phyloP scores from a whole-genome alignment of 2,329 filamentous ascomycete species.

The Epichloe uncinata region DNA sequence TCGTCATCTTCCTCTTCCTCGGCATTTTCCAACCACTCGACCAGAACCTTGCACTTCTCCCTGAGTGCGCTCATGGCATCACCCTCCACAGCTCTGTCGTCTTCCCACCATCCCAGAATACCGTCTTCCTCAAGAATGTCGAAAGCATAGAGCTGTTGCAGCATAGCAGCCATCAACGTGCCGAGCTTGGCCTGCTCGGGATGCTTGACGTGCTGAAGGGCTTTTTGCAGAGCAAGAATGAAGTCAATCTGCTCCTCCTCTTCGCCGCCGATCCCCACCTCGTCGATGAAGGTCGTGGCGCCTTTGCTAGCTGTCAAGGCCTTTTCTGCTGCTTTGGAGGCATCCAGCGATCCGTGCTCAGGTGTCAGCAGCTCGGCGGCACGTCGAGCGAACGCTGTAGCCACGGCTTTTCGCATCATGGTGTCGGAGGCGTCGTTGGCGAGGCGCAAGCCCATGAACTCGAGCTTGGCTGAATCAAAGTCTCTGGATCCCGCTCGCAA shows the following conservation, averaged over 20 bases:
- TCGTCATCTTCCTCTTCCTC: slow-evolving; percentile 59
- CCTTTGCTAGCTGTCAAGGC: slow-evolving; percentile 42
- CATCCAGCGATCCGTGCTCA: slow-evolving; percentile 39
- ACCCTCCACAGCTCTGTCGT: slow-evolving; percentile 51
- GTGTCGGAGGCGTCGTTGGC: slow-evolving; percentile 80
- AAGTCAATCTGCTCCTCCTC: slow-evolving; percentile 77
- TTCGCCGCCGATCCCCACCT: slow-evolving; percentile 50
- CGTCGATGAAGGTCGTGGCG: slow-evolving; percentile 41
- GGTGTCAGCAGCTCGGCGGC: slow-evolving; percentile 53
- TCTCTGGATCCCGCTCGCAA: slow-evolving; percentile 62
- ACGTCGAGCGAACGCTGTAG: slow-evolving; percentile 71
- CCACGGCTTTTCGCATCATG: slow-evolving; percentile 77
- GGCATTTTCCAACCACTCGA: slow-evolving; percentile 74
- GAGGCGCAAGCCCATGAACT: slow-evolving; percentile 88
- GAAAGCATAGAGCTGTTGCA: slow-evolving; percentile 73
- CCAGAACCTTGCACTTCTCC: slow-evolving; percentile 61
- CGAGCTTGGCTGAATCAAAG: slow-evolving; percentile 71
- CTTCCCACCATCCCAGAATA: slow-evolving; percentile 78
- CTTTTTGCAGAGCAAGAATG: slow-evolving; percentile 66
- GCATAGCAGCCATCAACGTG: slow-evolving; percentile 59
- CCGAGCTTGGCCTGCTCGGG: slow-evolving; percentile 35
- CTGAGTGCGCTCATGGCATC: slow-evolving; percentile 59
- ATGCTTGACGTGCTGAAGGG: slow-evolving; percentile 54
- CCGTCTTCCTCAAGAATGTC: slow-evolving; percentile 85
- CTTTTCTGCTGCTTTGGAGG: slow-evolving; percentile 49